A percentile compares a stretch with the other conserved stretches of the same genome.
phyloP scores from a whole-genome alignment of 108 stramenopile genomes.

The Chaetoceros tenuissimus region DNA sequence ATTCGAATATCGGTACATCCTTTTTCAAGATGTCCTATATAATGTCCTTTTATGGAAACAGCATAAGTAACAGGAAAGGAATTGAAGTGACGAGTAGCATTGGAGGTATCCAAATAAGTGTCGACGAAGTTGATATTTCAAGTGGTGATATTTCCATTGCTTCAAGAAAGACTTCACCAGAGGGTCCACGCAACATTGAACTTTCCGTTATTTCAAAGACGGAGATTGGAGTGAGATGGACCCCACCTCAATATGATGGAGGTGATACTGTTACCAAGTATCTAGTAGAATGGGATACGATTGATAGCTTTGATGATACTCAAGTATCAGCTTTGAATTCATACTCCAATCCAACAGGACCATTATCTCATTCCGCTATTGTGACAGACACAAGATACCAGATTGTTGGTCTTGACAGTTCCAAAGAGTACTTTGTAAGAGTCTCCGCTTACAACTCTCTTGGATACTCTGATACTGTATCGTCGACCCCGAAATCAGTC shows the following conservation, averaged over 20 bases:
- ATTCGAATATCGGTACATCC: conserved; percentile 12
- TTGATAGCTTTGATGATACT: conserved; percentile 20
- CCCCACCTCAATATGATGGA: conserved; percentile 36
- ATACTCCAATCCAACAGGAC: conserved; percentile 20
- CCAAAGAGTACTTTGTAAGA: conserved; percentile 37
- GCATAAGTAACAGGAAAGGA: no score
- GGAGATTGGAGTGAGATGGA: conserved; percentile 46
- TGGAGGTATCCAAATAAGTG: no score
- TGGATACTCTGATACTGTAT: conserved; percentile 35
- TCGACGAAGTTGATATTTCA: no score
- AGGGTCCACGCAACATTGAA: conserved; percentile 31
- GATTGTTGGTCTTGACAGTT: conserved; percentile 26
- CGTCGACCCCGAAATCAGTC: conserved; percentile 24
- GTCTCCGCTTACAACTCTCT: conserved; percentile 39
- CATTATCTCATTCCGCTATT: conserved; percentile 27
- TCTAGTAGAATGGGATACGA: conserved; percentile 62
- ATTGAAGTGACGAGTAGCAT: no score
- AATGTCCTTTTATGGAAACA: conserved; percentile 11
- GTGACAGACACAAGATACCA: conserved; percentile 25
- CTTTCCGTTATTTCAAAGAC: conserved; percentile 43
- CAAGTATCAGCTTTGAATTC: conserved; percentile 23
- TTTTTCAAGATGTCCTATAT: conserved; percentile 10
- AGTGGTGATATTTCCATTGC: no score
- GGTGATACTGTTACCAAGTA: conserved; percentile 46
- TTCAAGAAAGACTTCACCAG: no score